Percentiles rank a stretch among this genome's conserved stretches.
Evolutionary conservation across 2,329 filamentous ascomycete genomes (phyloP).

Genomic region (Stagonosporopsis tanaceti): DNA sequence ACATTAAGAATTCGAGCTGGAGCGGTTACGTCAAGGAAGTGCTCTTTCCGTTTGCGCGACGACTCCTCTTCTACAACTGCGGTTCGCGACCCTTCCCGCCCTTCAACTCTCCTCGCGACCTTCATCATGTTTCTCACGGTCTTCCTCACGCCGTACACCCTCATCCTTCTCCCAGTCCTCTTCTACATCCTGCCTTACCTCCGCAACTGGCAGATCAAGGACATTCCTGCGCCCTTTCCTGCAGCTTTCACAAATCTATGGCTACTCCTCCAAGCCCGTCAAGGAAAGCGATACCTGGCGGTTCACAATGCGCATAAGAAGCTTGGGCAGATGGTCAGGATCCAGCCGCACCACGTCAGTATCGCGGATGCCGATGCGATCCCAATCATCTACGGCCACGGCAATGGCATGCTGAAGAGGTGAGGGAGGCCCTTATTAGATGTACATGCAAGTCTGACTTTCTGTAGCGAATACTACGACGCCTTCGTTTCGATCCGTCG

Average conservation of each 20-base stretch:
- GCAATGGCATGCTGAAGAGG: slow-evolving; percentile 60
- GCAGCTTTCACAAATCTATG: slow-evolving; percentile 79
- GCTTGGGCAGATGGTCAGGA: slow-evolving; percentile 79
- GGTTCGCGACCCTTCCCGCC: slow-evolving; percentile 1
- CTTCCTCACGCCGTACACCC: slow-evolving; percentile 56
- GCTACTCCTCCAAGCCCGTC: slow-evolving; percentile 71
- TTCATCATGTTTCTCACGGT: slow-evolving; percentile 43
- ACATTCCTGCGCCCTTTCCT: slow-evolving; percentile 69
- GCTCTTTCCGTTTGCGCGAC: slow-evolving; percentile 10
- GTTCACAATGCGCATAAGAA: slow-evolving; percentile 79
- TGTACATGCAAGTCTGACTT: background rate
- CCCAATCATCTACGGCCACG: slow-evolving; percentile 73
- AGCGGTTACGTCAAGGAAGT: slow-evolving; percentile 14
- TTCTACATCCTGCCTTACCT: slow-evolving; percentile 70
- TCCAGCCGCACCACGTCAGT: slow-evolving; percentile 85
- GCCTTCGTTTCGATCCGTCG: slow-evolving; percentile 87
- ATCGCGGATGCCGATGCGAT: slow-evolving; percentile 84
- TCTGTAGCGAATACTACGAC: slow-evolving; percentile 80
- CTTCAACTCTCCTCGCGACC: slow-evolving; percentile 4
- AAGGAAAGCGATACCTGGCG: slow-evolving; percentile 64
- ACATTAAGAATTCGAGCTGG: background rate
- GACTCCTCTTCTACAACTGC: slow-evolving; percentile 6
- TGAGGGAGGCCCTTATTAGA: slow-evolving; percentile 21
- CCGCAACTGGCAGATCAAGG: slow-evolving; percentile 61
- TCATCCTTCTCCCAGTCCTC: slow-evolving; percentile 59